Evolutionary conservation across 1,284 basidiomycete species (phyloP), one percentile per base, ranked within the genome.

Genomic region (Testicularia cyperi): DNA sequence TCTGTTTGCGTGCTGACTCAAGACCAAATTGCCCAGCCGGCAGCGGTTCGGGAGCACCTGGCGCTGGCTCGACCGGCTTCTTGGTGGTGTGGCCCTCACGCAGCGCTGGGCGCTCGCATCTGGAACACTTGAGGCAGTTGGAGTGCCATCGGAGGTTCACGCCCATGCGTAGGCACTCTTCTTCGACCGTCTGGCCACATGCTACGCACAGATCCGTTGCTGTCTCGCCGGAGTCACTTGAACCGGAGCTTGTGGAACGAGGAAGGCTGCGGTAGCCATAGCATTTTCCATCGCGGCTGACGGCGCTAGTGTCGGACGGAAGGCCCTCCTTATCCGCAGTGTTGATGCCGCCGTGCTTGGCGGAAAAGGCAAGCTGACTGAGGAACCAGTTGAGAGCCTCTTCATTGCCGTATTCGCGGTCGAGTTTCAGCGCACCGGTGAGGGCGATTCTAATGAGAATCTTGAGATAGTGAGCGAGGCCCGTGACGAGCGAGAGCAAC

Each of bases 391-490:
- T 80, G 82, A 98, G 88, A 0, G 92, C 91, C 47, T 87, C 85
- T 25, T 84, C 82, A 41, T 89, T 85, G 56, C 81, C 83, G 69
- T 89, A 84, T 70, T 98, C 94, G 51, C 92, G 82, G 78, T 98
- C 95, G 32, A 99, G 83, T 78, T 90, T 95, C 62, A 99, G 83
- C 3, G 92, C 90, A 15, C 92, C 92, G 0, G 95, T 97, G 32
- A 99, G 81, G 6, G 95, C 92, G 57, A 99, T 97, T 37, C 94
- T 88, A 69, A 99, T 99, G 42, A 98, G 84, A 77, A 99, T 97
- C 81, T 99, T 99, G 77, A 99, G 86, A 78, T 98, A 98, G 78
- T 99, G 94, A 4, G 94, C 94, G 22, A 99, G 83, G 25, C 95
- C 94, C 0, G 95, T 99, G 45, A 99, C 94, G 36, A 98, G 85